Conservation (phyloP, 352 stramenopile genomes). For the Pythium myriotylum region DNA sequence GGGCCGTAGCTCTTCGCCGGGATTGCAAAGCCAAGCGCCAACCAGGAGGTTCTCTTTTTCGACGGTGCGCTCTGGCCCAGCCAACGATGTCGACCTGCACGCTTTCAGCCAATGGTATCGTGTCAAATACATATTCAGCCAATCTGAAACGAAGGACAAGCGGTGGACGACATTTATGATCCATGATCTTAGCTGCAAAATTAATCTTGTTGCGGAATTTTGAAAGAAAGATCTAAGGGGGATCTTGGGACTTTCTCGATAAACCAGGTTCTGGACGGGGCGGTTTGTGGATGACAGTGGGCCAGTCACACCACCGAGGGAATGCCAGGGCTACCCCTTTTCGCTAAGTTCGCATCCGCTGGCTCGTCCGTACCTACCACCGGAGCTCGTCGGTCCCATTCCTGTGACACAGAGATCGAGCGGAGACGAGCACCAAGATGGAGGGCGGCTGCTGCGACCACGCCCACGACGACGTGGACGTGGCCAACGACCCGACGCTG, state of each 20-base stretch:
- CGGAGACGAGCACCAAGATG: background rate
- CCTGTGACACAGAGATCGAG: background rate
- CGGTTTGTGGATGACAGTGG: background rate
- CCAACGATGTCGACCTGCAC: background rate
- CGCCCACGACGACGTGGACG: conserved; percentile 32
- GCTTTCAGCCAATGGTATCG: conserved; percentile 19
- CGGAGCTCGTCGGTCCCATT: no score
- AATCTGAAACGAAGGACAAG: conserved; percentile 4
- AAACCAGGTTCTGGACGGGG: background rate
- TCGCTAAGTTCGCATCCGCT: no score
- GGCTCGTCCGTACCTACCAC: no score
- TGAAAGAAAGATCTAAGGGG: background rate
- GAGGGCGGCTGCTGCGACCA: conserved; percentile 20
- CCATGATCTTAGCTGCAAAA: background rate
- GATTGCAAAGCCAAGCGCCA: background rate
- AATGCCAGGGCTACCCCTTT: background rate
- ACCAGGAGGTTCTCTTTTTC: conserved; percentile 20
- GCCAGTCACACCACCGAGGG: background rate
- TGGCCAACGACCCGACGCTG: conserved; percentile 61
- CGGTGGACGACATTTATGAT: conserved; percentile 15
- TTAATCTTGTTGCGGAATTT: conserved; percentile 5
- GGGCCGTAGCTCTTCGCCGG: background rate
- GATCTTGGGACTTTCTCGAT: background rate
- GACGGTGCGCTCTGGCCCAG: conserved; percentile 15
- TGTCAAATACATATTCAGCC: conserved; percentile 6